phyloP scores from a whole-genome alignment of 805 yeast species.

The Sugiyamaella boreocaroliniensis region DNA sequence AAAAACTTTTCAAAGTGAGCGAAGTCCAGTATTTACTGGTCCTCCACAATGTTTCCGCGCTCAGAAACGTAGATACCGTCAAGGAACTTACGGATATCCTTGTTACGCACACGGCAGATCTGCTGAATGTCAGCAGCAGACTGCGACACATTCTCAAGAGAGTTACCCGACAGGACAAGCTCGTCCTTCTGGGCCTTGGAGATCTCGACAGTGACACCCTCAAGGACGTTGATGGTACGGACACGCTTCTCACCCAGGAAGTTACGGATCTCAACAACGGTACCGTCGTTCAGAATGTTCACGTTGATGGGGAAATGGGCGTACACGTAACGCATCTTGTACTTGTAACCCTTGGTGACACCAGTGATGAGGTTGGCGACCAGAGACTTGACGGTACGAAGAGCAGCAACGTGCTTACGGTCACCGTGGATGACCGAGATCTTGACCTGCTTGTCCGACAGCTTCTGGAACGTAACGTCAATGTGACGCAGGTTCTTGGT shows the following conservation, averaged over 20 bases:
- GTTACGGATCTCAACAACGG: conserved; percentile 92
- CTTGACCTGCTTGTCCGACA: conserved; percentile 65
- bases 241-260: conserved; percentile 99
- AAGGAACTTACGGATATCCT: conserved; percentile 99
- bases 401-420: conserved; percentile 99
- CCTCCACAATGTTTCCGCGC: conserved; percentile 81
- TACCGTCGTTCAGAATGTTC: conserved; percentile 74
- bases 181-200: conserved; percentile 90
- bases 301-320: conserved; percentile 99
- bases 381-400: conserved; percentile 96
- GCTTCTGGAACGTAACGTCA: conserved; percentile 82
- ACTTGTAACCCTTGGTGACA: conserved; percentile 98
- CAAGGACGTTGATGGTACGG: conserved; percentile 76
- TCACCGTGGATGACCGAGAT: conserved; percentile 96
- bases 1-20: neutral
- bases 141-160: conserved; percentile 95
- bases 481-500: conserved; percentile 88
- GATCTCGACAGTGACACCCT: conserved; percentile 81
- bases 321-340: conserved; percentile 99
- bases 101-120: conserved; percentile 97
- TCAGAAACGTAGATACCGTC: conserved; percentile 99
- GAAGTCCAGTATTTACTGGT: conserved; percentile 23
- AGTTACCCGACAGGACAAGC: conserved; percentile 87
- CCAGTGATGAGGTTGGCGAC: conserved; percentile 92
- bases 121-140: conserved; percentile 97